These are phyloP conservation scores for Styphnolobium japonicum DNA, from an alignment of 306 rosid genomes.

Conservation along the genomic window DNA sequence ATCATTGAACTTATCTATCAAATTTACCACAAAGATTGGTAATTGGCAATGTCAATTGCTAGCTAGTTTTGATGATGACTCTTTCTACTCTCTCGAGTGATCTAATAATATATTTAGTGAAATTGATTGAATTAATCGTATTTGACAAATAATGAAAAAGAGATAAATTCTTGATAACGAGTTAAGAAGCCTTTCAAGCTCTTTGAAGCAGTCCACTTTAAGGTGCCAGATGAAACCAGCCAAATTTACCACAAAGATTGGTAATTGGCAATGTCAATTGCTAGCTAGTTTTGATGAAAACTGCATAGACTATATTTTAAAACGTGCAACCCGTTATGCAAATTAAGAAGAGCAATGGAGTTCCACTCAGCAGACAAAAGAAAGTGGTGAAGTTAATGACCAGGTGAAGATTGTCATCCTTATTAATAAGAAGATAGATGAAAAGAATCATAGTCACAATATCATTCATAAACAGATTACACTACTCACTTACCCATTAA, in stretches of 20 bases:
- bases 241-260: background rate
- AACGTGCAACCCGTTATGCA: background rate
- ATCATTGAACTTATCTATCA: background rate
- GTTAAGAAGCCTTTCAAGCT: background rate
- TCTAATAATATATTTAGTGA: background rate
- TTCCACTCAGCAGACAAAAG: constrained; percentile 4
- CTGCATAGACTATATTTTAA: background rate
- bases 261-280: background rate
- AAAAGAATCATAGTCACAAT: background rate
- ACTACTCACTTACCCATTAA: background rate
- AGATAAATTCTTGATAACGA: background rate
- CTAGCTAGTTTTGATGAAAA: background rate
- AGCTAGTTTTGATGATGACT: background rate
- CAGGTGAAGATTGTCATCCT: background rate
- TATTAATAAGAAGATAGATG: background rate
- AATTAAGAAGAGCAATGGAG: background rate
- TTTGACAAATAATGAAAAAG: background rate
- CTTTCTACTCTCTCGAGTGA: background rate
- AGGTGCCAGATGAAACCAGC: background rate
- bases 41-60: background rate
- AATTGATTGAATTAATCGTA: background rate
- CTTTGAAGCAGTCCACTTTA: background rate
- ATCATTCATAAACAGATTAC: background rate
- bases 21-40: background rate
- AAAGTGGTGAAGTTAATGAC: background rate